These are phyloP conservation scores for Ophiostoma triangulosporum DNA, from an alignment of 2,329 filamentous ascomycete species.

Conservation along the genomic window DNA sequence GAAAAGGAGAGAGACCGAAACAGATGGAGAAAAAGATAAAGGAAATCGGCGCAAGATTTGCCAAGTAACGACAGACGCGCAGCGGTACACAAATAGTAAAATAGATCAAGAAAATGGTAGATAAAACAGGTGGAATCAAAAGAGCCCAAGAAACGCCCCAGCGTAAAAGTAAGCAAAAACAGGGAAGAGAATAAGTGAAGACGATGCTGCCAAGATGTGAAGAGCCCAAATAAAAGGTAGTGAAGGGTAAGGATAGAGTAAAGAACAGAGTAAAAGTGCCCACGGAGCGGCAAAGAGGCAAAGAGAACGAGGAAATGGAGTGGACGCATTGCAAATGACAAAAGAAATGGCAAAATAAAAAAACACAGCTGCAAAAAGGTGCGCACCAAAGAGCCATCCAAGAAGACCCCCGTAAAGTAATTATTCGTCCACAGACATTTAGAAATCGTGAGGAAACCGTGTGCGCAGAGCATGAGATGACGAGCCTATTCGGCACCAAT, in stretches of 20 bases:
- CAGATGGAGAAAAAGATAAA: not conserved
- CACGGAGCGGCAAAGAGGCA: too few relatives aligned
- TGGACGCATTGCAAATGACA: too few relatives aligned
- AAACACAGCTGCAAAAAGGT: not conserved
- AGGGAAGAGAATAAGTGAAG: not conserved
- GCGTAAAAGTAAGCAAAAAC: not conserved
- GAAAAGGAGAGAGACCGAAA: not conserved
- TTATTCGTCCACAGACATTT: slow-evolving; percentile 1
- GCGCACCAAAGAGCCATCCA: not conserved
- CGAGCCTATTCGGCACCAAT: slow-evolving; percentile 23
- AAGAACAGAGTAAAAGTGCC: not conserved
- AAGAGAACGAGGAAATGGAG: too few relatives aligned
- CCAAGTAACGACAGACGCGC: not conserved
- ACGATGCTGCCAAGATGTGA: not conserved
- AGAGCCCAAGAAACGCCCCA: not conserved
- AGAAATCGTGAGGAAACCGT: not conserved
- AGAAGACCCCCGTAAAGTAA: not conserved
- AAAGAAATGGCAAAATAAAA: not conserved
- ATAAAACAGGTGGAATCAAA: not conserved
- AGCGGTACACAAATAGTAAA: not conserved
- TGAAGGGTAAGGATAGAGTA: not conserved
- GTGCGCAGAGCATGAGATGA: not conserved
- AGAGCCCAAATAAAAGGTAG: not conserved
- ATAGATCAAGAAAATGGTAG: not conserved
- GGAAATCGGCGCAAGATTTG: not conserved